These are phyloP conservation scores for Scheffersomyces stipitis DNA, from an alignment of 805 yeast genomes.

Conservation along the genomic window DNA sequence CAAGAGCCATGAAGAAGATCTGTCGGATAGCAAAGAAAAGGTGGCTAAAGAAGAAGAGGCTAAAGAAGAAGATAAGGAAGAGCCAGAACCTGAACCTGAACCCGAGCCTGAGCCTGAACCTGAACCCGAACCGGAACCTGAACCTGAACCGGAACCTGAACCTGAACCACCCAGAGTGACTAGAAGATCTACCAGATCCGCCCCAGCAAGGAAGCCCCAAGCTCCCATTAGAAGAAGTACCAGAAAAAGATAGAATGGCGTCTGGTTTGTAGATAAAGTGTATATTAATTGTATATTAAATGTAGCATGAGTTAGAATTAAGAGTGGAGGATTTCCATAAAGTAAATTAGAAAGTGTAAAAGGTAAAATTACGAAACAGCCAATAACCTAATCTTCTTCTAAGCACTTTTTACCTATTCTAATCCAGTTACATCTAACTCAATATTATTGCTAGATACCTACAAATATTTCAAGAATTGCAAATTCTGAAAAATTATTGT, in stretches of 20 bases:
- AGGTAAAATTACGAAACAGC: too few species aligned
- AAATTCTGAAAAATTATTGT: too few species aligned
- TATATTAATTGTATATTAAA: too few species aligned
- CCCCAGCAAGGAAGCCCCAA: conserved; percentile 5
- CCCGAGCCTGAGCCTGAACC: conserved; percentile 4
- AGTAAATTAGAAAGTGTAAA: too few species aligned
- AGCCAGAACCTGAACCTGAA: not conserved
- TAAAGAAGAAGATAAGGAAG: not conserved
- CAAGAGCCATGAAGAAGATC: conserved; percentile 3
- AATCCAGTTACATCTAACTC: too few species aligned
- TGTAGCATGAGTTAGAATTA: too few species aligned
- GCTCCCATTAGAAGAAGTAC: conserved; percentile 13
- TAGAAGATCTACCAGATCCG: conserved; percentile 8
- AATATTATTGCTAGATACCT: too few species aligned
- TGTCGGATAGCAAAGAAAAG: conserved; percentile 5
- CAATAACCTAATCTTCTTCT: too few species aligned
- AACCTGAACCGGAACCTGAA: not conserved
- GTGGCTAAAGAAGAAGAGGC: conserved; percentile 1
- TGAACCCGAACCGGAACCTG: conserved; percentile 1
- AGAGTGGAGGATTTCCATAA: too few species aligned
- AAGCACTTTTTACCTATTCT: too few species aligned
- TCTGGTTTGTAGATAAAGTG: too few species aligned
- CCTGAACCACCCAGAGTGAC: conserved; percentile 3
- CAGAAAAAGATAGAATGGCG: conserved; percentile 11
- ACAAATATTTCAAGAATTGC: too few species aligned